A percentile compares a stretch with the other conserved stretches of the same genome.
Evolutionary conservation across 2,329 filamentous ascomycete genomes (phyloP).

Genomic region (Exserohilum rostratum): DNA sequence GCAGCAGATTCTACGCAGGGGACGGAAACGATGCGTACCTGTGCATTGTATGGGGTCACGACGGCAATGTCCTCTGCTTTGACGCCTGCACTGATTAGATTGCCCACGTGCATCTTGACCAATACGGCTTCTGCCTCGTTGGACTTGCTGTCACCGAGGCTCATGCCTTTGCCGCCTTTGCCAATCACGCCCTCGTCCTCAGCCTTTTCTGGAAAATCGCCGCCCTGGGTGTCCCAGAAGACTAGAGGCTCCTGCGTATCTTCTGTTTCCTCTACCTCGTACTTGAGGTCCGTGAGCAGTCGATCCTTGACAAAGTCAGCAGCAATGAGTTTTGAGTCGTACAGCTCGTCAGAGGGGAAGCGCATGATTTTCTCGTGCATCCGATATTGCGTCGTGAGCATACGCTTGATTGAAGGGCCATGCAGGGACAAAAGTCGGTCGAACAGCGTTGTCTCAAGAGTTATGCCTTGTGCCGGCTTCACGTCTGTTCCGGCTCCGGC

Average conservation of each 20-base stretch:
- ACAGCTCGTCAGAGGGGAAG: conserved; percentile 88
- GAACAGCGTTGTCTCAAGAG: conserved; percentile 89
- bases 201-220: conserved; percentile 82
- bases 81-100: conserved; percentile 79
- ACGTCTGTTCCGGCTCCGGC: conserved; percentile 28
- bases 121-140: conserved; percentile 89
- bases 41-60: conserved; percentile 95
- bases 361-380: conserved; percentile 98
- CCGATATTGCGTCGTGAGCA: conserved; percentile 96
- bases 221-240: conserved; percentile 96
- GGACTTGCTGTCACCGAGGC: conserved; percentile 79
- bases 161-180: conserved; percentile 54
- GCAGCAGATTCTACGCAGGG: neutral
- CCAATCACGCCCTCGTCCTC: conserved; percentile 71
- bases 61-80: conserved; percentile 85
- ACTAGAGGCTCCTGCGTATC: conserved; percentile 87
- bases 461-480: conserved; percentile 54
- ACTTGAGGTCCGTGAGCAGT: conserved; percentile 77
- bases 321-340: conserved; percentile 80
- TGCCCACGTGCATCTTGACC: conserved; percentile 76
- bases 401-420: conserved; percentile 82
- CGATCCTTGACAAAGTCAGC: conserved; percentile 78
- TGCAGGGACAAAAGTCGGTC: conserved; percentile 84
- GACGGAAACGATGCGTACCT: conserved; percentile 56
- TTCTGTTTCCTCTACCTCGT: conserved; percentile 78